Evolutionary conservation across 495 filamentous ascomycete species (phyloP), one percentile per base, ranked within the genome.

Genomic region (Lasiosphaeris hirsuta): DNA sequence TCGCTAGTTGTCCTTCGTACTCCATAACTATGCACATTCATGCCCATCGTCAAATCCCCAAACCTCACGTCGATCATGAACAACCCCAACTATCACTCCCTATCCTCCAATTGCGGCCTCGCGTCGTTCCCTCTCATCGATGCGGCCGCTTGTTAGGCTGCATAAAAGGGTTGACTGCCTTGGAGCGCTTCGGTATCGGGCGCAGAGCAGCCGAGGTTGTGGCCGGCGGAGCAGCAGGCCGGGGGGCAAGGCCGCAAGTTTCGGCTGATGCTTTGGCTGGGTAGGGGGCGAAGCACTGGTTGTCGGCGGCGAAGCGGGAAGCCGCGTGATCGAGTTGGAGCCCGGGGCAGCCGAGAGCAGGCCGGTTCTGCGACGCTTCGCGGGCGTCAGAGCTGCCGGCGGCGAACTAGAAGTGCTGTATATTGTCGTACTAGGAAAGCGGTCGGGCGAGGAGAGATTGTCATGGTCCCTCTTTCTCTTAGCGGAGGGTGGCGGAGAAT

Each of bases 311-410:
- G 36, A 7, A 10, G 7, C 4, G 43, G 49, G 34, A 19, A 42
- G 9, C 18, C 19, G 45, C 10, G 23, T 43, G 37, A 15, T 10
- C 7, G 33, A 43, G 58, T 64, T 64, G 59, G 62, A 47, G 17
- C 61, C 61, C 2, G 61, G 58, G 6, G 62, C 30, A 9, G 58
- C 62, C 0, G 58, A 64, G n/a, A 61, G 50, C 10, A 57, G 54
- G 3, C 36, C 37, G 2, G 19, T 8, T 10, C 54, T 48, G 38
- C 19, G 53, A 7, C 15, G 18, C 2, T 18, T 23, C 13, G 50
- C 18, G 2, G 46, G 15, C 35, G 33, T 34, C 1, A 10, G 35
- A 34, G 35, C 10, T 19, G 39, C 7, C 3, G 40, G 36, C 4
- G 35, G 19, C 15, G 37, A 7, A 5, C 23, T 30, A 5, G 23